Evolutionary conservation across 2,329 filamentous ascomycete genomes (phyloP), one percentile per base, ranked within the genome.

Genomic region (Botryotinia calthae): DNA sequence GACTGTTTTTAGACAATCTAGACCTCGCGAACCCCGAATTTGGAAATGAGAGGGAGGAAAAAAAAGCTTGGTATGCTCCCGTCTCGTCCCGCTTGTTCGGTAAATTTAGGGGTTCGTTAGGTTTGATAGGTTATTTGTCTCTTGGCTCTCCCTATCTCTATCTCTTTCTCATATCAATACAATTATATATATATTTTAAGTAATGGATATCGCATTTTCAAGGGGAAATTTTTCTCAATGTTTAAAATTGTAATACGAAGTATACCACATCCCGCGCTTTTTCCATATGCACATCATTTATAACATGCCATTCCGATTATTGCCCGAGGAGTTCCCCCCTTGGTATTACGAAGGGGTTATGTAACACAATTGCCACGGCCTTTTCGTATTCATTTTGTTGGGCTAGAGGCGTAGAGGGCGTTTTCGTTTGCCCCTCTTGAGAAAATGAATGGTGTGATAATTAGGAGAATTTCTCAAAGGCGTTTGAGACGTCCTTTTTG

Each of bases 381-480:
- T 67, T 67, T 56, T 67, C 48, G 48, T 56, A 67, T 67, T 34
- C 65, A 67, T 56, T 67, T 67, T 22, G 34, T 54, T 56, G 65
- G 65, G 48, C 56, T 67, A 5, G 18, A 20, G n/a, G 65, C 34
- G 34, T 12, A 25, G 2, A 16, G 28, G 48, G 34, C 34, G n/a
- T 56, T 31, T 31, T 42, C 20, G 20, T 56, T 28, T 42, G 64
- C 64, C 37, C 2, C 22, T 40, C 14, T 66, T 37, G 31, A 37
- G 37, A n/a, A 54, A 54, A 18, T 22, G 22, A 20, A n/a, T 66
- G 44, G 34, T 66, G 46, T 54, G 64, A 28, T 8, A 20, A 46
- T 25, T 12, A 22, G n/a, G 65, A 67, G 48, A 67, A 48, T 25
- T 48, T 65, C 62, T 65, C 6, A 46, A 22, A 66, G 34, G 25